These are phyloP conservation scores for Lotus japonicus DNA, from an alignment of 306 rosid genomes.

Conservation along the genomic window DNA sequence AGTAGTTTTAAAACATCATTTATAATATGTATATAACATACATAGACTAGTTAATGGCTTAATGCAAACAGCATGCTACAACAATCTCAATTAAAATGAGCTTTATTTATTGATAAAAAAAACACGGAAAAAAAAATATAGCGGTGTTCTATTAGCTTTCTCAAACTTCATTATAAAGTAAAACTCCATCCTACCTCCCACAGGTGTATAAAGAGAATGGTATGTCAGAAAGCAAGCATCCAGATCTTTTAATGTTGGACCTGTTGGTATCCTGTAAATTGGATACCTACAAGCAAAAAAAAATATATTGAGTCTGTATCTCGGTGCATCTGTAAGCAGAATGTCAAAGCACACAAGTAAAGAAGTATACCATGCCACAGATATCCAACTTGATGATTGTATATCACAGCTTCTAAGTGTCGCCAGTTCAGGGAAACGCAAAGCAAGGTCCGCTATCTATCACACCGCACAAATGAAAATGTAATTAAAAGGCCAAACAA, in stretches of 20 bases:
- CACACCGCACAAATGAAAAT: not conserved
- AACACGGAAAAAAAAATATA: not conserved
- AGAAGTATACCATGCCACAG: conserved; percentile 79
- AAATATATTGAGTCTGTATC: conserved; percentile 16
- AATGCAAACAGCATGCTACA: conserved; percentile 5
- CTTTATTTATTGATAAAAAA: not conserved
- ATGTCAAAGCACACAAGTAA: conserved; percentile 14
- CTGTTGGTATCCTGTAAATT: conserved; percentile 90
- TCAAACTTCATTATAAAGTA: not conserved
- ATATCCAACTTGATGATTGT: conserved; percentile 74
- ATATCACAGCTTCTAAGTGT: conserved; percentile 80
- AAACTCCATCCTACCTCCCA: conserved; percentile 47
- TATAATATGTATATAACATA: not conserved
- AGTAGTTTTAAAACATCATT: not conserved
- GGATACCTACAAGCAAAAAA: conserved; percentile 66
- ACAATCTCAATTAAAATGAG: not conserved
- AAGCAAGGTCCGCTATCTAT: conserved; percentile 74
- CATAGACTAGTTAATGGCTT: not conserved
- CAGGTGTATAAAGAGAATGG: conserved; percentile 55
- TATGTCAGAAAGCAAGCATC: conserved; percentile 91
- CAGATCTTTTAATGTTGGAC: conserved; percentile 84
- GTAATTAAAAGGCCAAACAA: conserved; percentile 16
- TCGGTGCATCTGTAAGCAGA: not conserved
- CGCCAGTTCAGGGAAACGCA: conserved; percentile 54
- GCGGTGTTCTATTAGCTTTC: not conserved